Evolutionary conservation across 306 rosid species (phyloP), one percentile per base, ranked within the genome.

Genomic region (Hippophae gyantsensis): DNA sequence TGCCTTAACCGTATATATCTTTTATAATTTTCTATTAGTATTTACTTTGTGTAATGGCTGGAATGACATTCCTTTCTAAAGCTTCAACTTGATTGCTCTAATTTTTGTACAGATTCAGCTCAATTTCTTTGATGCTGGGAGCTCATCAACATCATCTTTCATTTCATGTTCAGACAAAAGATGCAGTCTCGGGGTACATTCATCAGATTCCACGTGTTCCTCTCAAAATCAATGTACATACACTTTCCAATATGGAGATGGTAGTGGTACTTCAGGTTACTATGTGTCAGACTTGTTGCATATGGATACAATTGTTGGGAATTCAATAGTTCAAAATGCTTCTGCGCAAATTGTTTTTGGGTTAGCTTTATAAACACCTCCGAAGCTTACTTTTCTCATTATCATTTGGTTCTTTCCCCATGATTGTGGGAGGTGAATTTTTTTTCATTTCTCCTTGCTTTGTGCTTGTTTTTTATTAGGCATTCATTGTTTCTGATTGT

Each of bases 191-290:
- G 95, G 97, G 46, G 60, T 77, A 47, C 85, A 79, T 52, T 73
- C 99, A 54, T 75, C 90, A 0, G 99, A 88, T 65, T 88, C 99
- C 3, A 55, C 10, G 8, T 88, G 99, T 77, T 75, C 87, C 32
- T 58, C 72, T 54, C 76, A 86, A 81, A 82, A 89, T 64, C 94
- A 77, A 76, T 93, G 99, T 64, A 60, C 78, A 11, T 93, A 88
- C 77, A 68, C 72, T 41, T 93, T 93, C 74, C 95, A 93, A 69
- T 93, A 93, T 56, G 99, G 99, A 61, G 99, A 93, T 72, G 99
- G 99, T 3, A 93, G 99, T 63, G 99, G 97, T 48, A 83, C 99
- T 43, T 78, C 94, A 2, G 99, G 99, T 60, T 93, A 84, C 75
- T 88, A 86, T 6, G 87, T 93, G 48, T 76, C 81, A 0, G 99